A percentile compares a stretch with the other conserved stretches of the same genome.
Evolutionary conservation across 768 basidiomycete genomes (phyloP).

Genomic region (Sarcodon aspratus): DNA sequence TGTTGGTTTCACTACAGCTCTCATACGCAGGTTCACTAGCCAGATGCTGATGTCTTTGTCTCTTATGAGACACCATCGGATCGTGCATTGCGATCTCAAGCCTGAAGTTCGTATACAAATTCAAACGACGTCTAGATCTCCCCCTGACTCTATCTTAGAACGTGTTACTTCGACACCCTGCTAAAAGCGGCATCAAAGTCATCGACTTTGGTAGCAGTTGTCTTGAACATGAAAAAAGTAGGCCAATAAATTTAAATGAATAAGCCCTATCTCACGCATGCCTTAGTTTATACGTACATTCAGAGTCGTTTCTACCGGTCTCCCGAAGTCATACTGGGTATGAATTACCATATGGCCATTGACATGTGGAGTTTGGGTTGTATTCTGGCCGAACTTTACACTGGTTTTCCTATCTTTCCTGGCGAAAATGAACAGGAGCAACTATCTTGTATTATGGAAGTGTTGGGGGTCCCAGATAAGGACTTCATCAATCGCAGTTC

Average conservation of each 20-base stretch:
- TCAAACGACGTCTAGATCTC: neutral
- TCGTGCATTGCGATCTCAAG: constrained; percentile 98
- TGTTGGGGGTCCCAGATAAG: constrained; percentile 91
- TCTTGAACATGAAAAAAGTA: constrained; percentile 97
- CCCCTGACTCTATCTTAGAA: constrained; percentile 43
- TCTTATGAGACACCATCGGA: constrained; percentile 92
- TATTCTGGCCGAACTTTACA: constrained; percentile 93
- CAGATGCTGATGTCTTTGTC: constrained; percentile 91
- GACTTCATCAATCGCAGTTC: constrained; percentile 91
- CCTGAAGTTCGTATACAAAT: constrained; percentile 61
- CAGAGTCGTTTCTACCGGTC: constrained; percentile 99
- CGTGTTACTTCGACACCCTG: constrained; percentile 86
- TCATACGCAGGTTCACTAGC: constrained; percentile 92
- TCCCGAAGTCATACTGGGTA: constrained; percentile 96
- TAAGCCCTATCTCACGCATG: constrained; percentile 5
- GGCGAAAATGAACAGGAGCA: constrained; percentile 99
- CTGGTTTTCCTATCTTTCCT: constrained; percentile 97
- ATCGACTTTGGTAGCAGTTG: constrained; percentile 99
- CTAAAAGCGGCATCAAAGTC: constrained; percentile 94
- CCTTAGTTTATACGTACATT: constrained; percentile 93
- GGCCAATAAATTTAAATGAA: constrained; percentile 15
- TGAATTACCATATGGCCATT: constrained; percentile 99
- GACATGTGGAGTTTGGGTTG: constrained; percentile 99
- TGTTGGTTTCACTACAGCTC: constrained; percentile 89
- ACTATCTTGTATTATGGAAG: constrained; percentile 98